Evolutionary conservation across 2,329 filamentous ascomycete species (phyloP), one percentile per base, ranked within the genome.

Genomic region (Cryphonectria parasitica): DNA sequence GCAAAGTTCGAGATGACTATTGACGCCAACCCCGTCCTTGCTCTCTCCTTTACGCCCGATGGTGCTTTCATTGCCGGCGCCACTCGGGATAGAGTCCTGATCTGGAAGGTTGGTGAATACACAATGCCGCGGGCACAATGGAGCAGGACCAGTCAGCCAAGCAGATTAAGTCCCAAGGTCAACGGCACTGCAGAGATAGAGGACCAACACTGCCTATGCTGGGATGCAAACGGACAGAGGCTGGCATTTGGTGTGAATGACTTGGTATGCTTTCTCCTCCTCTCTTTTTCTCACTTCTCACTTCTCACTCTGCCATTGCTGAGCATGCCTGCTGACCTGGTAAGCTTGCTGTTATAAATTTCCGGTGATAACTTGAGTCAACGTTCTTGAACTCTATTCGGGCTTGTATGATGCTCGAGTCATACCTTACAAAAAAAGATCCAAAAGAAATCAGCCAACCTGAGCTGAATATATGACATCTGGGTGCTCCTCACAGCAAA

Each of bases 211-310:
- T 90, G 87, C 69, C 77, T 91, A 25, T 86, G 85, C 73, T 91
- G 89, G 89, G 88, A 91, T 78, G 82, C 85, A 5, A 85, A 85
- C 66, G 89, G 89, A 6, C 85, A 88, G 73, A 89, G 87, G 75
- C 80, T 91, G 70, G 89, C 89, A 0, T 91, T 90, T 77, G 89
- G 88, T 22, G 85, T 87, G 7, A 90, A 89, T 75, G 90, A 85
- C 75, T 82, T 86, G 77, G 88, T 90, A 83, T 78, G 88, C 22
- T 49, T 49, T 85, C 25, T 56, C 15, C 31, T 7, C 45, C 11
- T 43, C 31, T 6, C 56, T 31, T 28, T n/a, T n/a, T 22, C 11
- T 22, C 41, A n/a, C 39, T 15, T 1, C 22, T 60, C 3, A 34
- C n/a, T 22, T 43, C 13, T 31, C 41, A 19, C 2, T 54, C 39